phyloP scores from a whole-genome alignment of 2,329 filamentous ascomycete genomes.

The Nemania sp. region DNA sequence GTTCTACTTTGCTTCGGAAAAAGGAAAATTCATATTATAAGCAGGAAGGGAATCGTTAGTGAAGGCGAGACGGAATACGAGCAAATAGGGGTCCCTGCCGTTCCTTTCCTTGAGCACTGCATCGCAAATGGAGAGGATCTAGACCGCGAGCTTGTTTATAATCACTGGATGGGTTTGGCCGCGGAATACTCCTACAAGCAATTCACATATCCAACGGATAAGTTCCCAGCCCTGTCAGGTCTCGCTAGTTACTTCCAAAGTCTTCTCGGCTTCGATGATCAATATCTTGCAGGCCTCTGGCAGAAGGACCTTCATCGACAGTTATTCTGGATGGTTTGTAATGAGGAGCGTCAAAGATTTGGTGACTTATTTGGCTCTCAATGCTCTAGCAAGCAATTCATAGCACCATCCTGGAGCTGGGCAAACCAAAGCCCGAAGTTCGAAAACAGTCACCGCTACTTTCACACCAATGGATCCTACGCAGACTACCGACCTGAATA shows the following conservation, averaged over 20 bases:
- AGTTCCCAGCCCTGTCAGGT: constrained; percentile 18
- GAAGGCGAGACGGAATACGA: constrained; percentile 8
- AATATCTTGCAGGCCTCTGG: constrained; percentile 20
- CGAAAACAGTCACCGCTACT: constrained; percentile 12
- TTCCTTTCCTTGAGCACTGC: background rate
- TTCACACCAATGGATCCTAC: background rate
- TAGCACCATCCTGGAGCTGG: constrained; percentile 21
- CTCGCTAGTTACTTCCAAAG: constrained; percentile 12
- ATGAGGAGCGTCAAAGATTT: background rate
- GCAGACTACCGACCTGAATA: constrained; percentile 13
- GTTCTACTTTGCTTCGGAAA: background rate
- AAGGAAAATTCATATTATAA: constrained; percentile 3
- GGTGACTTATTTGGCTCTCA: background rate
- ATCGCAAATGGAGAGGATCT: background rate
- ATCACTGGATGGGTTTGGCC: constrained; percentile 3
- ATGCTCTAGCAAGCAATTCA: background rate
- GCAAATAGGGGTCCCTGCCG: background rate
- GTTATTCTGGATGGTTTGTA: constrained; percentile 11
- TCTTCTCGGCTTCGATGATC: constrained; percentile 1
- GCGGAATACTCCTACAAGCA: background rate
- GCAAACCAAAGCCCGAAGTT: background rate
- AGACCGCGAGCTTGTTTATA: background rate
- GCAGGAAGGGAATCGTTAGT: background rate
- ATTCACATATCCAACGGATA: constrained; percentile 14
- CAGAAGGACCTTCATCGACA: constrained; percentile 18